A percentile compares a stretch with the other conserved stretches of the same genome.
Conservation (phyloP, 495 filamentous ascomycete genomes). For the Jackrogersella multiformis region DNA sequence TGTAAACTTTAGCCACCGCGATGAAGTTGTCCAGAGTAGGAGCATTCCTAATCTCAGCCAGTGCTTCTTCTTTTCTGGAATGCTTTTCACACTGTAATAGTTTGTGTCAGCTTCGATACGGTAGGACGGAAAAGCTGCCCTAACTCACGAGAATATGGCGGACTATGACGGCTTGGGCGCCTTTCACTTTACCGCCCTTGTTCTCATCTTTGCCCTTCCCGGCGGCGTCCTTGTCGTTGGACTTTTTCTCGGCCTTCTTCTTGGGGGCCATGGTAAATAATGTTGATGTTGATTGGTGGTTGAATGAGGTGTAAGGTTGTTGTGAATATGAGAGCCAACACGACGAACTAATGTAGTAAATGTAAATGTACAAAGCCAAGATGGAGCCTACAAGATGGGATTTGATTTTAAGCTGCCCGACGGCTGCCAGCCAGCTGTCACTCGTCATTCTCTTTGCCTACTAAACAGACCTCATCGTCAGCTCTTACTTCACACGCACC, state of each 20-base stretch:
- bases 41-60: slow-evolving; percentile 75
- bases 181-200: slow-evolving; percentile 68
- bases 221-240: slow-evolving; percentile 59
- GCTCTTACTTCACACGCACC: too few relatives aligned
- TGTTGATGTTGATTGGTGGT: slow-evolving; percentile 25
- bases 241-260: slow-evolving; percentile 46
- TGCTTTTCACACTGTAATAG: slow-evolving; percentile 86
- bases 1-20: slow-evolving; percentile 85
- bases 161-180: slow-evolving; percentile 82
- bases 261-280: slow-evolving; percentile 34
- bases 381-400: too few relatives aligned
- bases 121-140: not conserved
- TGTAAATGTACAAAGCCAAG: too few relatives aligned
- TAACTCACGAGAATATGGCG: slow-evolving; percentile 81
- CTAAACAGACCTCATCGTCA: too few relatives aligned
- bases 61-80: slow-evolving; percentile 85
- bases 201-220: slow-evolving; percentile 61
- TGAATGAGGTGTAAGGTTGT: slow-evolving; percentile 18
- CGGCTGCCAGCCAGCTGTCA: not conserved
- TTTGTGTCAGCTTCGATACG: slow-evolving; percentile 7
- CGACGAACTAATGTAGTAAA: slow-evolving; percentile 13
- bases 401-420: not conserved
- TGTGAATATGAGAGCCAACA: slow-evolving; percentile 21
- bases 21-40: slow-evolving; percentile 76
- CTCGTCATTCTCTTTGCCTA: too few relatives aligned